These are phyloP conservation scores for Fraxinus angustifolia DNA, from an alignment of 305 asterid genomes.

Conservation along the genomic window DNA sequence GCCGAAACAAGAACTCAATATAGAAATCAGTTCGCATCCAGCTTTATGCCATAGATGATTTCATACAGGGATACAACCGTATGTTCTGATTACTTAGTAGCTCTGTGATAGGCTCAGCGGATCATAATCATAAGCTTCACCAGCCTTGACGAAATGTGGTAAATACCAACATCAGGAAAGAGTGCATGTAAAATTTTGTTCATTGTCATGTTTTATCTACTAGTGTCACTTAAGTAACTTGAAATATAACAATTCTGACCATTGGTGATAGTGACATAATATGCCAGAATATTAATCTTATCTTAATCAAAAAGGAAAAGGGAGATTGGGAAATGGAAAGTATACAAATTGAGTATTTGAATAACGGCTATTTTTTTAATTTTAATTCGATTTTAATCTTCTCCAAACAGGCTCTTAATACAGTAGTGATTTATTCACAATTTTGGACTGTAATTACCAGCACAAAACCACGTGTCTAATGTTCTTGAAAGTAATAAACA, in stretches of 20 bases:
- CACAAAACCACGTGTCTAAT: background rate
- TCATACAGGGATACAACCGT: no score
- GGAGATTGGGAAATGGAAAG: background rate
- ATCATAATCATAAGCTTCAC: no score
- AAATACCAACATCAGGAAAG: background rate
- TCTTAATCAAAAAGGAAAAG: background rate
- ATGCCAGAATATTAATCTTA: background rate
- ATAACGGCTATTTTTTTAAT: no score
- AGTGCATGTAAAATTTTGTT: background rate
- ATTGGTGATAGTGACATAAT: background rate
- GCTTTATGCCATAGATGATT: no score
- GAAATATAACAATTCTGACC: background rate
- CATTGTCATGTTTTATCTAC: background rate
- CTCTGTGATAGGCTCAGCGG: no score
- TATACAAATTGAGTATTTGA: no score
- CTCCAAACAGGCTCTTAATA: no score
- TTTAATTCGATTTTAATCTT: no score
- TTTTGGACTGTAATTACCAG: slow-evolving; percentile 7
- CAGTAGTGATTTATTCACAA: slow-evolving; percentile 1
- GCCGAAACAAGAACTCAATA: no score
- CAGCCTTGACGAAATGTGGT: no score
- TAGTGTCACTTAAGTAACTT: background rate
- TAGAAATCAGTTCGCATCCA: no score
- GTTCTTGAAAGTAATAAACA: background rate
- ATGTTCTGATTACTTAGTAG: no score